A percentile compares a stretch with the other conserved stretches of the same genome.
Evolutionary conservation across 176 grass and related monocot genomes (phyloP).

Genomic region (Otatea glauca): DNA sequence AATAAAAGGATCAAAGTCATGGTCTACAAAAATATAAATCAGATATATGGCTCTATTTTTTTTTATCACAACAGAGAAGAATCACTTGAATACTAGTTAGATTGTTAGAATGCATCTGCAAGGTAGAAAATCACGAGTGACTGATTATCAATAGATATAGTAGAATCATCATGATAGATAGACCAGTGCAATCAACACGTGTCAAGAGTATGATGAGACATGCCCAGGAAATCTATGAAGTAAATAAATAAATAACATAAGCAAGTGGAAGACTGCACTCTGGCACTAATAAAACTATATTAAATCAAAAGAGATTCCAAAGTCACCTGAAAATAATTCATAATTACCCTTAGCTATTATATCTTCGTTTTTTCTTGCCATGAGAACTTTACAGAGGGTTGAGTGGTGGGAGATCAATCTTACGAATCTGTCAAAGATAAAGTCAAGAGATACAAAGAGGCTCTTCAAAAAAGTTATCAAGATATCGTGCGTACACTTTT

Average conservation of each 20-base stretch:
- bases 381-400: neutral
- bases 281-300: neutral
- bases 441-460: neutral
- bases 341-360: neutral
- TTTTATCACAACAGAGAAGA: neutral
- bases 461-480: neutral
- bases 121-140: neutral
- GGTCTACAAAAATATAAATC: neutral
- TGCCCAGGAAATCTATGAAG: neutral
- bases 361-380: neutral
- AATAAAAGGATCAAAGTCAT: constrained; percentile 22
- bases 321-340: neutral
- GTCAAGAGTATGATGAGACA: neutral
- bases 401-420: neutral
- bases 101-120: neutral
- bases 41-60: neutral
- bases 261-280: neutral
- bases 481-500: neutral
- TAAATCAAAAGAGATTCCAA: constrained; percentile 10
- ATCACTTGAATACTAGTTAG: neutral
- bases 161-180: neutral
- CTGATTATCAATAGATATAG: neutral
- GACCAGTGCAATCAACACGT: neutral
- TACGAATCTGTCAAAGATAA: constrained; percentile 1
- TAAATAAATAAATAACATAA: neutral